Evolutionary conservation across 1,284 basidiomycete species (phyloP).

Genomic region (Ceratobasidium sp.): DNA sequence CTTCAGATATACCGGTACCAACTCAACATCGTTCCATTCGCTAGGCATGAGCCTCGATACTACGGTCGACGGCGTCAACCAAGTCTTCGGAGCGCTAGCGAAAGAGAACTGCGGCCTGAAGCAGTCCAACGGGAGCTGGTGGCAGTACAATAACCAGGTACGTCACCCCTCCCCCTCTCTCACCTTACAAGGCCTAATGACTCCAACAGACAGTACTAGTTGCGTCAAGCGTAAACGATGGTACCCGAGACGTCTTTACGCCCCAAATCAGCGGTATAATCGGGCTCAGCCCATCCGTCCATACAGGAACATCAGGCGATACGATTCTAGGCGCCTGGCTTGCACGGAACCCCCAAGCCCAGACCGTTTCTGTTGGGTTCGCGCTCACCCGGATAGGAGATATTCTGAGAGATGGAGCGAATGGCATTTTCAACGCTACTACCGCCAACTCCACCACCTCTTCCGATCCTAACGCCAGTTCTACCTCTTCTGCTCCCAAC

Average conservation of each 20-base stretch:
- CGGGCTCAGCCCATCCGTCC: slow-evolving; percentile 9
- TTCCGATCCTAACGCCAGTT: not conserved
- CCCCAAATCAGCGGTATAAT: slow-evolving; percentile 24
- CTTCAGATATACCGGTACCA: slow-evolving; percentile 5
- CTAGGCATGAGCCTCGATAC: slow-evolving; percentile 1
- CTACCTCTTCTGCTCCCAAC: too few species aligned
- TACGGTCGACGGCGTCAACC: slow-evolving; percentile 34
- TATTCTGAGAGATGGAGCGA: too few species aligned
- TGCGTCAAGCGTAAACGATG: slow-evolving; percentile 31
- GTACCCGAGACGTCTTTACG: slow-evolving; percentile 34
- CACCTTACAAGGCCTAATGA: not conserved
- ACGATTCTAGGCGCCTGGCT: slow-evolving; percentile 36
- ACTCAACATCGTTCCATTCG: slow-evolving; percentile 29
- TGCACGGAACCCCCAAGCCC: slow-evolving; percentile 18
- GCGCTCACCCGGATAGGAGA: slow-evolving; percentile 31
- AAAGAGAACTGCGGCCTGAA: slow-evolving; percentile 35
- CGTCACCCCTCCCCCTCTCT: not conserved
- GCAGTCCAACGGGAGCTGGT: slow-evolving; percentile 31
- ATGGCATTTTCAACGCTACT: too few species aligned
- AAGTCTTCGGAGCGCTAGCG: slow-evolving; percentile 26
- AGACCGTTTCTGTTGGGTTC: slow-evolving; percentile 31
- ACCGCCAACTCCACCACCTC: slow-evolving; percentile 8
- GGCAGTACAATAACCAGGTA: slow-evolving; percentile 39
- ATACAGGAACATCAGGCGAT: not conserved
- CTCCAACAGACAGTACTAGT: slow-evolving; percentile 17